phyloP scores from a whole-genome alignment of 108 stramenopile species.

The Nannochloropsis gaditana region DNA sequence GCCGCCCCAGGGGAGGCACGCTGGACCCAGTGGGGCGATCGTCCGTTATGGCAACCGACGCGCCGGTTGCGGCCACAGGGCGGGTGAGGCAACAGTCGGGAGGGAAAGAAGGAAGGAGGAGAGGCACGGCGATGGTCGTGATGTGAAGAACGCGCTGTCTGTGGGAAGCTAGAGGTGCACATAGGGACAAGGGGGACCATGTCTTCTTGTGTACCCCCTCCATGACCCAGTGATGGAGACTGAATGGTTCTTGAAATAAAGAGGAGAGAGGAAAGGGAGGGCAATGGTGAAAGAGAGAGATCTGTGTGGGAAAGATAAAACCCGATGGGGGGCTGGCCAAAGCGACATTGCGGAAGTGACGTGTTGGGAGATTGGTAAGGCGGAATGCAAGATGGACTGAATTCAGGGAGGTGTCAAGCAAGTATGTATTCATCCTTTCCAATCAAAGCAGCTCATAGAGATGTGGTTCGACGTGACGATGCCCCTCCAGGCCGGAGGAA shows the following conservation, averaged over 20 bases:
- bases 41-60: neutral
- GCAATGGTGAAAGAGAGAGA: neutral
- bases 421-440: no score
- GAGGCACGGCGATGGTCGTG: neutral
- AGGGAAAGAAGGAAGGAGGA: neutral
- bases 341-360: constrained; percentile 50
- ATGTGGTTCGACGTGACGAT: neutral
- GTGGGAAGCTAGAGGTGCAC: neutral
- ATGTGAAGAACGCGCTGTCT: neutral
- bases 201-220: neutral
- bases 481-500: neutral
- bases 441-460: neutral
- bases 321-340: constrained; percentile 35
- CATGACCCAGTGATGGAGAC: constrained; percentile 33
- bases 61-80: neutral
- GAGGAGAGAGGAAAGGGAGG: neutral
- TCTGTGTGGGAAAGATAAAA: neutral
- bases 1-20: neutral
- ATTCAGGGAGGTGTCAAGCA: neutral
- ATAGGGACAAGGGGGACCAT: neutral
- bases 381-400: neutral
- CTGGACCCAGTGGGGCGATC: neutral
- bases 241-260: neutral
- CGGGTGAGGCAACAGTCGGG: neutral
- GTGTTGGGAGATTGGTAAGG: constrained; percentile 22